Conservation (phyloP, 2,329 filamentous ascomycete species). For the Ciborinia camelliae region DNA sequence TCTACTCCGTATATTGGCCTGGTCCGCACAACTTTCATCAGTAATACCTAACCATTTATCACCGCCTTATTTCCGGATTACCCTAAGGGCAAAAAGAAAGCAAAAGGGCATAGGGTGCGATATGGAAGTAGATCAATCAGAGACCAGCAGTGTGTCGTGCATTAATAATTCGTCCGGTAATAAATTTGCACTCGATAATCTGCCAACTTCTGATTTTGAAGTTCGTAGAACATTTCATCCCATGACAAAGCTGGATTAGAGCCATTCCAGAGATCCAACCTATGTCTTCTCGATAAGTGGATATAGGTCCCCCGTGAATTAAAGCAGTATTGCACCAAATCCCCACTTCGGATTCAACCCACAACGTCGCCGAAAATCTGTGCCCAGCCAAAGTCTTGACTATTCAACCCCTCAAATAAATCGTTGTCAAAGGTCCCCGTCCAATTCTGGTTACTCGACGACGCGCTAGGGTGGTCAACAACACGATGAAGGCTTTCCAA, state of each 20-base stretch:
- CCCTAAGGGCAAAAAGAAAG: neutral
- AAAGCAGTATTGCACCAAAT: neutral
- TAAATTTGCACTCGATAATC: too few relatives aligned
- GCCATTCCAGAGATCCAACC: neutral
- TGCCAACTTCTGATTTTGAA: neutral
- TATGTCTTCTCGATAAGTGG: neutral
- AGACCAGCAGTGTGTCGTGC: neutral
- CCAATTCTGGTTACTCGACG: neutral
- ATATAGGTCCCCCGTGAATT: neutral
- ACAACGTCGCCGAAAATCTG: constrained; percentile 9
- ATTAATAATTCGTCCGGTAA: neutral
- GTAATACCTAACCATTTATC: neutral
- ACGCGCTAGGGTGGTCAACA: constrained; percentile 14
- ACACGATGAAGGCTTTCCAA: constrained; percentile 25
- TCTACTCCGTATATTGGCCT: neutral
- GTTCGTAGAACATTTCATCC: too few relatives aligned
- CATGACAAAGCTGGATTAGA: neutral
- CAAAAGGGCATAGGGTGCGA: too few relatives aligned
- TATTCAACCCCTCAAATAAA: neutral
- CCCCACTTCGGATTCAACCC: neutral
- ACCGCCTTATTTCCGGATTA: neutral
- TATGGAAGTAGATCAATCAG: neutral
- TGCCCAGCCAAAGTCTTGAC: constrained; percentile 9
- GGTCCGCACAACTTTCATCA: neutral
- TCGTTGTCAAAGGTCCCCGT: neutral